Conservation (phyloP, 1,139 yeast genomes). For the Meyerozyma sp. region DNA sequence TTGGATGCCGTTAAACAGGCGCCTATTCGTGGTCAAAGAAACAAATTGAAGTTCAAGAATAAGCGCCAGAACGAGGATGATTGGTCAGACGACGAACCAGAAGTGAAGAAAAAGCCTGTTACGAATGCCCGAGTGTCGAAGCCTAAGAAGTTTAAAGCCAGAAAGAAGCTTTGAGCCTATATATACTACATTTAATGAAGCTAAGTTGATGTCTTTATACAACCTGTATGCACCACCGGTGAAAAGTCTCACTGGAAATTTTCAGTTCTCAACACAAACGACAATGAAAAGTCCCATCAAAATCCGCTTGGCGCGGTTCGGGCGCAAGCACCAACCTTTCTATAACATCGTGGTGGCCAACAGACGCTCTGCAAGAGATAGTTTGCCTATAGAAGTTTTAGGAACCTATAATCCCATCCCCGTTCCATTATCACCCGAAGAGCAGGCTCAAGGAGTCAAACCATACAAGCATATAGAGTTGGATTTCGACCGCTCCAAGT, state of each 20-base stretch:
- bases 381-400: slow-evolving; percentile 86
- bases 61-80: slow-evolving; percentile 47
- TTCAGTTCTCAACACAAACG: background rate
- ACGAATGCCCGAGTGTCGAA: slow-evolving; percentile 27
- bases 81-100: slow-evolving; percentile 48
- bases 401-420: slow-evolving; percentile 93
- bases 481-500: slow-evolving; percentile 88
- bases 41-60: slow-evolving; percentile 81
- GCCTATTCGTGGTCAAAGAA: slow-evolving; percentile 89
- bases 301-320: slow-evolving; percentile 89
- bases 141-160: slow-evolving; percentile 51
- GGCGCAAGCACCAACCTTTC: slow-evolving; percentile 80
- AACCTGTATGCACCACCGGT: background rate
- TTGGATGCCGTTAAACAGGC: slow-evolving; percentile 90
- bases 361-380: slow-evolving; percentile 67
- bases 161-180: slow-evolving; percentile 44
- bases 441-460: slow-evolving; percentile 44
- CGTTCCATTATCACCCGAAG: slow-evolving; percentile 58
- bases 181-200: background rate
- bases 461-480: slow-evolving; percentile 76
- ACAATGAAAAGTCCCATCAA: slow-evolving; percentile 24
- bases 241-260: background rate
- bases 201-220: background rate
- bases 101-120: slow-evolving; percentile 11
- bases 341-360: slow-evolving; percentile 90